Percentiles rank a stretch among this genome's conserved stretches.
These are phyloP conservation scores for Emydomyces testavorans DNA, from an alignment of 2,329 filamentous ascomycete species.

Conservation along the genomic window DNA sequence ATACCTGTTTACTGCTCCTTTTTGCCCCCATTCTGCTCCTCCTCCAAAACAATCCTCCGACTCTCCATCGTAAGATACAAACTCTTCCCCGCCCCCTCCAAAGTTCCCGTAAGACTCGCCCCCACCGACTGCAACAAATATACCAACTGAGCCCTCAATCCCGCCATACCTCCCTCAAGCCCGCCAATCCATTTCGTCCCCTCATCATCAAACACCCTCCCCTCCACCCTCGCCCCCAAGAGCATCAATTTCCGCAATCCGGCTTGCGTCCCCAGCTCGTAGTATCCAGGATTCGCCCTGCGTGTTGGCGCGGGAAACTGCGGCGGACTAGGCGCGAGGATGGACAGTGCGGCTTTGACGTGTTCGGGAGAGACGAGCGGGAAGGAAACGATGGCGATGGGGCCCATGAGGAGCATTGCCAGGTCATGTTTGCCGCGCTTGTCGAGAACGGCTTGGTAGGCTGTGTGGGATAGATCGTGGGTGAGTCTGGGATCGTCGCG, in stretches of 20 bases:
- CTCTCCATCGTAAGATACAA: conserved; percentile 83
- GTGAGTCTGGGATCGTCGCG: conserved; percentile 36
- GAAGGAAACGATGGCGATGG: conserved; percentile 67
- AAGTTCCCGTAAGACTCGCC: conserved; percentile 59
- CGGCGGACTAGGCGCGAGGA: conserved; percentile 60
- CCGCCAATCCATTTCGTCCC: conserved; percentile 60
- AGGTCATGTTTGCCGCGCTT: conserved; percentile 50
- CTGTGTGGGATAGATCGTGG: conserved; percentile 49
- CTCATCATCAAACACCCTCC: conserved; percentile 66
- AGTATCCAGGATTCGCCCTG: conserved; percentile 64
- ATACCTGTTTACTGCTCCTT: conserved; percentile 1
- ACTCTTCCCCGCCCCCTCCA: conserved; percentile 70
- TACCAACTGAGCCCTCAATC: conserved; percentile 70
- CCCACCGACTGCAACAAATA: conserved; percentile 69
- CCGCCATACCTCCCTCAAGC: conserved; percentile 70
- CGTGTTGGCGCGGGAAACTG: conserved; percentile 68
- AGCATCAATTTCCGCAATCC: conserved; percentile 80
- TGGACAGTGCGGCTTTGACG: conserved; percentile 65
- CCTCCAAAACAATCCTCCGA: conserved; percentile 67
- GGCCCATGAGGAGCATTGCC: conserved; percentile 66
- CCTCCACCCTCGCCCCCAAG: conserved; percentile 76
- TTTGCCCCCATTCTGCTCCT: conserved; percentile 42
- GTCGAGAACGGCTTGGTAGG: conserved; percentile 41
- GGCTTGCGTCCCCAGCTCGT: conserved; percentile 66
- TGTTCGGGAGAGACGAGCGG: conserved; percentile 74